These are phyloP conservation scores for Prototheca wickerhamii DNA, from an alignment of 163 green algal genomes.

Conservation along the genomic window DNA sequence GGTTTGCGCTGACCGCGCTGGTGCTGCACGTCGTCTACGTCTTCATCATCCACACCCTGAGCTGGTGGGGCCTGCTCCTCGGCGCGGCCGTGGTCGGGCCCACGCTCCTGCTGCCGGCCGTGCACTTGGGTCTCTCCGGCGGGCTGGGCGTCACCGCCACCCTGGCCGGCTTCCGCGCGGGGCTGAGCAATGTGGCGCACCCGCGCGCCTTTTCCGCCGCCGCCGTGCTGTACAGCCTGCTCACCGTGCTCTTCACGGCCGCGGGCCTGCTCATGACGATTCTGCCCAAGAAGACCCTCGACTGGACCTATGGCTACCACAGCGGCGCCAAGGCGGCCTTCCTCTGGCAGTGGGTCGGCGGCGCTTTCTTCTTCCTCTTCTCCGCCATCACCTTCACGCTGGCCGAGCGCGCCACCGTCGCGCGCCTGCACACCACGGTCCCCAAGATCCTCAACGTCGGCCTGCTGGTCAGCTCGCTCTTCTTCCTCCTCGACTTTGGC, in stretches of 20 bases:
- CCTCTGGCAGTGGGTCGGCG: conserved; percentile 30
- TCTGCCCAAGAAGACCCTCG: conserved; percentile 15
- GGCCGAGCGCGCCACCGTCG: conserved; percentile 16
- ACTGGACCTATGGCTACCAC: conserved; percentile 26
- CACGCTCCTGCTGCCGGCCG: conserved; percentile 15
- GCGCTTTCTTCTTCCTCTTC: conserved; percentile 29
- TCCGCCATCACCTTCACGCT: conserved; percentile 21
- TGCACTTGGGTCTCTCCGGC: conserved; percentile 19
- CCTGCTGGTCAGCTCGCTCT: conserved; percentile 22
- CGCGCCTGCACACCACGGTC: conserved; percentile 11
- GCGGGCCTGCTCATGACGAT: conserved; percentile 20
- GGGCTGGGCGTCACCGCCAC: conserved; percentile 10
- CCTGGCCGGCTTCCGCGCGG: background rate
- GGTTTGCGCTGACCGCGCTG: conserved; percentile 25
- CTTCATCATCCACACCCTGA: conserved; percentile 20
- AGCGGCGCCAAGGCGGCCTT: conserved; percentile 13
- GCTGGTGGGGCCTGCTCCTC: conserved; percentile 25
- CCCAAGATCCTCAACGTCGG: conserved; percentile 27
- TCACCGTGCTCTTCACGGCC: conserved; percentile 26
- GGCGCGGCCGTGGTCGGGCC: conserved; percentile 19
- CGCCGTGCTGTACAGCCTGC: conserved; percentile 20
- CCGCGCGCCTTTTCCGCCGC: conserved; percentile 12
- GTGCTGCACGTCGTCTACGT: conserved; percentile 27
- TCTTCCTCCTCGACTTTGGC: conserved; percentile 29
- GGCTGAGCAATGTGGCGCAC: conserved; percentile 14